Evolutionary conservation across 2,329 filamentous ascomycete genomes (phyloP), one percentile per base, ranked within the genome.

Genomic region (Talaromyces sp.): DNA sequence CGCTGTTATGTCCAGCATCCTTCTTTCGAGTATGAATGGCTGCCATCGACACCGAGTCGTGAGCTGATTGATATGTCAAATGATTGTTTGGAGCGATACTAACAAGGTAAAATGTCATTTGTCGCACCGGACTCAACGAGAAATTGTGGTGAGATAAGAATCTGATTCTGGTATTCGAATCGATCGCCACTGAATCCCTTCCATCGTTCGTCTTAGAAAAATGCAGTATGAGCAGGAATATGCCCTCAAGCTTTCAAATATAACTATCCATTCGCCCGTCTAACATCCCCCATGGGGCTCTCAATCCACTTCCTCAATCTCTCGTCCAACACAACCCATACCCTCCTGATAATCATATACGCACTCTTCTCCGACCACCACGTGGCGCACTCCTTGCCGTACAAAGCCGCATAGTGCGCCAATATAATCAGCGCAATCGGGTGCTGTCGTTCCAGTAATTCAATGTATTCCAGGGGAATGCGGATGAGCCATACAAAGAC

Each of bases 391-490:
- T 56, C 52, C 12, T 42, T 46, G n/a, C 31, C 58, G 16, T 63
- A 25, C 11, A 65, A 52, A 7, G 42, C 33, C 37, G 65, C 64
- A 42, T 62, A 65, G 50, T 64, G 62, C 8, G 58, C 58, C 4
- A 64, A 52, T 14, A 64, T 60, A 9, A 66, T 63, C 11, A 65
- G 28, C n/a, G 61, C 63, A 33, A 63, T 56, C 12, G 61, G 61
- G 14, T 61, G 48, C 11, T 58, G 63, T 18, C 55, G 61, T n/a
- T 63, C 61, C 28, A 65, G 8, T 11, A 65, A 14, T n/a, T 65
- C 61, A 16, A 65, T 58, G 21, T 62, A 65, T 25, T 40, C 39
- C 8, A 40, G 14, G 0, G 61, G 54, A 6, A 63, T 16, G 21
- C 58, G 39, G 11, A 57, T 50, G 28, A 61, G 33, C 63, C 63